Evolutionary conservation across 2,329 filamentous ascomycete genomes (phyloP), one percentile per base, ranked within the genome.

Genomic region (Zasmidium angulare): DNA sequence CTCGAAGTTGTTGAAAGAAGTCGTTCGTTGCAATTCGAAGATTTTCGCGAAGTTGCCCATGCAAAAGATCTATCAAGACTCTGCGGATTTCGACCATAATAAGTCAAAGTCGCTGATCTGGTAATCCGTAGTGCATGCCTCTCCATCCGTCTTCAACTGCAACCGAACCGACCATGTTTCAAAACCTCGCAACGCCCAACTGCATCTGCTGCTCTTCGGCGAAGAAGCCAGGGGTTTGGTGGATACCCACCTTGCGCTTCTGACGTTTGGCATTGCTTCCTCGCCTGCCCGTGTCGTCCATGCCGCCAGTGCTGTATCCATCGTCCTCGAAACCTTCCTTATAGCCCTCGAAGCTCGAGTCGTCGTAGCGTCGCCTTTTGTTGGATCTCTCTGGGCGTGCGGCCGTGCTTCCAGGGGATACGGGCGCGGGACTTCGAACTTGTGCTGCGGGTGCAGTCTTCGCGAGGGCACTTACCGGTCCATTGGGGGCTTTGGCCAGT

Each of bases 281-380:
- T 22, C 67, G 60, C 43, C 62, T 51, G 21, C 61, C 66, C 12
- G 59, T 76, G 56, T 88, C 86, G 66, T 89, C 88, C 66, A 86
- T 86, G 65, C 89, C 89, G 59, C 86, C 88, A 21, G 88, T 90
- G 21, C 87, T 90, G 69, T 91, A 86, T 57, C 81, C 84, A 62
- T 89, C 88, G 63, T 91, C 89, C 10, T 82, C 82, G 66, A 82
- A 91, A 31, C 87, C 86, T 66, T 91, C 88, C 48, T 85, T 84
- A 68, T 92, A 92, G 46, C 89, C 89, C 68, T 89, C 86, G 69
- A 84, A 93, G 68, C 87, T 90, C 67, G 81, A 84, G 64, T 93
- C 89, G 43, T 87, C 86, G 71, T 92, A 93, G 63, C 86, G 84
- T 50, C 90, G 83, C 80, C 92, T 92, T 78, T 89, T 90, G 62